phyloP scores from a whole-genome alignment of 768 basidiomycete species.

The Auriscalpium microsporum region DNA sequence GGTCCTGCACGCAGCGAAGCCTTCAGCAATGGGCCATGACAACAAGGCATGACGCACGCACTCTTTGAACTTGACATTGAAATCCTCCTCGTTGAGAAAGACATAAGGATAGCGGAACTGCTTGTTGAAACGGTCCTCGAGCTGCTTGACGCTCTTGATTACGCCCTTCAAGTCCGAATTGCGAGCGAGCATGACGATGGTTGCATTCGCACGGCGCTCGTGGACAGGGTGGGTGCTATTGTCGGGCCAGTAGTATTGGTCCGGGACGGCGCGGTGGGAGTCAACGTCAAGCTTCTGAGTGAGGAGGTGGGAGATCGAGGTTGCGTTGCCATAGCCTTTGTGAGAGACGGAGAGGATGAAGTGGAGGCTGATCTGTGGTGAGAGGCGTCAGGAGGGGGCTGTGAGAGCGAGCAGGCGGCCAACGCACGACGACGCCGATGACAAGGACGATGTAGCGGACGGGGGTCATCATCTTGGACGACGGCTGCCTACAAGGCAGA shows the following conservation, averaged over 20 bases:
- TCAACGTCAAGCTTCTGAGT: slow-evolving; percentile 15
- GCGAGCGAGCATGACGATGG: slow-evolving; percentile 45
- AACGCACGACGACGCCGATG: slow-evolving; percentile 25
- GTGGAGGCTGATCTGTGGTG: slow-evolving; percentile 43
- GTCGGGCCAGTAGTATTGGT: slow-evolving; percentile 20
- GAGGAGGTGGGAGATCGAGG: slow-evolving; percentile 34
- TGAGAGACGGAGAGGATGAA: slow-evolving; percentile 44
- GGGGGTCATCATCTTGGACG: slow-evolving; percentile 45
- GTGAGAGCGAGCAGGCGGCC: not conserved
- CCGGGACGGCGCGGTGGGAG: slow-evolving; percentile 41
- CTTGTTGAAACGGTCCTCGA: slow-evolving; percentile 55
- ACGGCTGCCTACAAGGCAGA: not conserved
- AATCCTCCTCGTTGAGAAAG: slow-evolving; percentile 78
- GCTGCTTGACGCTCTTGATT: slow-evolving; percentile 41
- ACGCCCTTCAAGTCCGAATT: slow-evolving; percentile 37
- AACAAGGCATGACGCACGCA: slow-evolving; percentile 30
- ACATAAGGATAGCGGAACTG: slow-evolving; percentile 69
- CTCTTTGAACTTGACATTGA: slow-evolving; percentile 65
- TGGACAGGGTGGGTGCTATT: slow-evolving; percentile 9
- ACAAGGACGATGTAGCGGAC: slow-evolving; percentile 48
- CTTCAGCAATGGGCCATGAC: not conserved
- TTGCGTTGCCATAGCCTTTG: slow-evolving; percentile 39
- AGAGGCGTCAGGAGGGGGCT: not conserved
- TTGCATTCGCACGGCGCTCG: slow-evolving; percentile 42
- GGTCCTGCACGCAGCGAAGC: slow-evolving; percentile 38